These are phyloP conservation scores for Escallonia herrerae DNA, from an alignment of 129 eudicot genomes.

Conservation along the genomic window DNA sequence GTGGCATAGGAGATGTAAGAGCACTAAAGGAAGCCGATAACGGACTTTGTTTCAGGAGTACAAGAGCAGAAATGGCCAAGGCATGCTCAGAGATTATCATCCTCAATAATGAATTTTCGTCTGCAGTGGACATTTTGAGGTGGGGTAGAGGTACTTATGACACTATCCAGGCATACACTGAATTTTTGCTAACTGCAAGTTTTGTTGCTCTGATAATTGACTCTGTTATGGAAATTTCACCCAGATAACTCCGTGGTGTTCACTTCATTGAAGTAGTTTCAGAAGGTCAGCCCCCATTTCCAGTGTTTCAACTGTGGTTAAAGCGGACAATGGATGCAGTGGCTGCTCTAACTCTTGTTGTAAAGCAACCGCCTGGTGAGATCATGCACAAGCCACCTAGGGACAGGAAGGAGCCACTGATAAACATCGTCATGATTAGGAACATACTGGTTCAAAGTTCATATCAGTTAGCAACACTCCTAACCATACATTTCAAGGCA, in stretches of 20 bases:
- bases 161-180: constrained; percentile 5
- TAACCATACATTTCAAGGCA: constrained; percentile 5
- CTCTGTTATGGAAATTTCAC: neutral
- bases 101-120: neutral
- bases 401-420: constrained; percentile 4
- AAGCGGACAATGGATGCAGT: constrained; percentile 1
- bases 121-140: neutral
- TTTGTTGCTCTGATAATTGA: neutral
- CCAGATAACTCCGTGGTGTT: too few species aligned
- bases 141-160: constrained; percentile 7
- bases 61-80: neutral
- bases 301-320: neutral
- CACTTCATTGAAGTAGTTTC: neutral
- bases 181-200: constrained; percentile 4
- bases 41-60: constrained; percentile 5
- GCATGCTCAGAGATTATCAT: neutral
- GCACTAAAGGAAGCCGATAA: constrained; percentile 5
- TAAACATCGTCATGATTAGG: constrained; percentile 7
- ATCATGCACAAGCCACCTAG: neutral
- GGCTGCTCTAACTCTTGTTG: constrained; percentile 4
- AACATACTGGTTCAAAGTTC: constrained; percentile 1
- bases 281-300: neutral
- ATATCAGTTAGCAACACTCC: neutral
- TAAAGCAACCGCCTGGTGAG: neutral
- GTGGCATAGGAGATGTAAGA: constrained; percentile 1